These are phyloP conservation scores for Ensete ventricosum DNA, from an alignment of 176 grass and related monocot species.

Conservation along the genomic window DNA sequence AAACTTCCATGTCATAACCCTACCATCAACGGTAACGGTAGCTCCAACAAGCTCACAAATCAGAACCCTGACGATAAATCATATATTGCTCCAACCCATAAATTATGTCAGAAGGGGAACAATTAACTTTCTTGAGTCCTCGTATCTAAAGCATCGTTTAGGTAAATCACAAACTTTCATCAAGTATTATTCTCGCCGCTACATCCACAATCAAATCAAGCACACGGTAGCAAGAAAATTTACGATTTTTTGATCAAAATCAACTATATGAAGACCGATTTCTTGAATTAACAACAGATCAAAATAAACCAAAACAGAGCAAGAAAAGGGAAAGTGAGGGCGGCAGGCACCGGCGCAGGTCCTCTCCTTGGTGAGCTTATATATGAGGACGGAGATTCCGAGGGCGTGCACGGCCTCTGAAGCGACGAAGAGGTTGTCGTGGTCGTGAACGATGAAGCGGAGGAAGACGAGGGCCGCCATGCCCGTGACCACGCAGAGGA, in stretches of 20 bases:
- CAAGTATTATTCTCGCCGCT: no score
- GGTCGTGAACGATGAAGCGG: constrained; percentile 6
- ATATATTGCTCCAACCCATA: no score
- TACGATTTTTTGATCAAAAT: neutral
- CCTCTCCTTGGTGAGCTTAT: constrained; percentile 16
- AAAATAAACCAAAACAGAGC: neutral
- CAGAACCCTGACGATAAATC: no score
- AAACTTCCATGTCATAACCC: no score
- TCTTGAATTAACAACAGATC: neutral
- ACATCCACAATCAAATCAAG: neutral
- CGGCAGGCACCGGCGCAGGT: neutral
- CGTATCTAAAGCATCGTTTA: no score
- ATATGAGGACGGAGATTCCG: constrained; percentile 10
- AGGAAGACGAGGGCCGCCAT: constrained; percentile 9
- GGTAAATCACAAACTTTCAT: no score
- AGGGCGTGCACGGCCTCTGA: constrained; percentile 8
- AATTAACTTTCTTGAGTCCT: no score
- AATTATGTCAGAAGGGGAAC: no score
- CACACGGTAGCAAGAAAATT: neutral
- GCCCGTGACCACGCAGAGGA: neutral
- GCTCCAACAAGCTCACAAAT: no score
- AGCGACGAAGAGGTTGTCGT: constrained; percentile 13
- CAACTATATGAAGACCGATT: neutral
- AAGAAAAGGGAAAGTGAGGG: neutral
- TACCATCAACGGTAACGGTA: no score